Evolutionary conservation across 2,329 filamentous ascomycete genomes (phyloP).

Genomic region (Coniella lustricola): DNA sequence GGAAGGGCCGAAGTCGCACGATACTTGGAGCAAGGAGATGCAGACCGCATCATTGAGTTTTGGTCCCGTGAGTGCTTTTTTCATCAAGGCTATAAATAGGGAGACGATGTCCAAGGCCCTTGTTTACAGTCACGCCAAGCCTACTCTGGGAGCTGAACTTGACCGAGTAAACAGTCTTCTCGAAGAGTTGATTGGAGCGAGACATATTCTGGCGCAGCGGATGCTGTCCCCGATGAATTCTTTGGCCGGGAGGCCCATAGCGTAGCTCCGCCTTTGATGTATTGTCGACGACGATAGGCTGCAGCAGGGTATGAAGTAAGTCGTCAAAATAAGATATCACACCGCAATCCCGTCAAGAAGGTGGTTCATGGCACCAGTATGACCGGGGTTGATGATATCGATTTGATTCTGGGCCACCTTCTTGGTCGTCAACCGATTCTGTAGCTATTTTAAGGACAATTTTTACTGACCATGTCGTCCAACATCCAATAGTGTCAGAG

Average conservation of each 20-base stretch:
- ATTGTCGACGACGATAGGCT: not conserved
- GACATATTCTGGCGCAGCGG: not conserved
- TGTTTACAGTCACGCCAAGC: not conserved
- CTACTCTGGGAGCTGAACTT: not conserved
- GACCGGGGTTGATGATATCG: not conserved
- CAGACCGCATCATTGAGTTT: slow-evolving; percentile 19
- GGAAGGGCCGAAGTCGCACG: slow-evolving; percentile 20
- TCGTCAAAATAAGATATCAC: not conserved
- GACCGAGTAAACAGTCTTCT: not conserved
- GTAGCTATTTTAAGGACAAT: not conserved
- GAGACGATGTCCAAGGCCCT: not conserved
- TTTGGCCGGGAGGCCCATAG: not conserved
- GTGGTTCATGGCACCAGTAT: not conserved
- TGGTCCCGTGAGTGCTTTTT: slow-evolving; percentile 14
- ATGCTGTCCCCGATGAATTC: not conserved
- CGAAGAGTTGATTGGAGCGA: not conserved
- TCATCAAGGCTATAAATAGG: not conserved
- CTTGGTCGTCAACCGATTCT: not conserved
- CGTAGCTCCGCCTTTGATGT: not conserved
- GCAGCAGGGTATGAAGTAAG: not conserved
- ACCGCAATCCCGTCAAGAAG: not conserved
- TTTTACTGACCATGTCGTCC: not conserved
- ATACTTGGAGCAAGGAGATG: slow-evolving; percentile 24
- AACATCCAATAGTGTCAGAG: too few relatives aligned
- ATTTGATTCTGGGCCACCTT: not conserved